Conservation (phyloP, 2,329 filamentous ascomycete genomes). For the Fonsecaea erecta region DNA sequence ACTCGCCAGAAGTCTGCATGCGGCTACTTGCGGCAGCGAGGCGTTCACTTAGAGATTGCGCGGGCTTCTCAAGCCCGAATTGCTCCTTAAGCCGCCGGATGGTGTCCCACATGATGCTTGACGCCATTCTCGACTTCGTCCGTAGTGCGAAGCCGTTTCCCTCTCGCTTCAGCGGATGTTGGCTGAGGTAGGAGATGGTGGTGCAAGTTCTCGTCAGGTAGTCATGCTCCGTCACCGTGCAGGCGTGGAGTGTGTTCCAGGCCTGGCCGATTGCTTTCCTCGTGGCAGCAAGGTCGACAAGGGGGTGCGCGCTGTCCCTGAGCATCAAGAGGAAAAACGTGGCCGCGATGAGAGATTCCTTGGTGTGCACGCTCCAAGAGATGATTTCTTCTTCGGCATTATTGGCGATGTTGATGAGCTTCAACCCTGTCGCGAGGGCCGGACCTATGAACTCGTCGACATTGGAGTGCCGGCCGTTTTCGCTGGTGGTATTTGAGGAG, state of each 20-base stretch:
- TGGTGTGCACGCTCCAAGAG: constrained; percentile 18
- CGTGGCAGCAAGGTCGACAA: constrained; percentile 14
- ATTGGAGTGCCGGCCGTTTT: constrained; percentile 17
- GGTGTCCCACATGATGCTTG: constrained; percentile 20
- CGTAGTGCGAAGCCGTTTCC: constrained; percentile 13
- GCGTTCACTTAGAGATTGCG: constrained; percentile 14
- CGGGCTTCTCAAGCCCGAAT: constrained; percentile 15
- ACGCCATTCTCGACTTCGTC: constrained; percentile 17
- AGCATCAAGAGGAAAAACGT: constrained; percentile 20
- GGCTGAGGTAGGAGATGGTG: constrained; percentile 19
- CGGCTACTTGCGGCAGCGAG: constrained; percentile 9
- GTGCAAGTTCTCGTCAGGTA: constrained; percentile 16
- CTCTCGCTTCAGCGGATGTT: constrained; percentile 13
- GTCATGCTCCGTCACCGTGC: constrained; percentile 16
- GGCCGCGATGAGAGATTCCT: constrained; percentile 18
- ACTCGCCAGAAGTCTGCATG: background rate
- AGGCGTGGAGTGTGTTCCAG: constrained; percentile 12
- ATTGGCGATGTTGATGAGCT: constrained; percentile 12
- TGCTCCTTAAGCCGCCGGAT: constrained; percentile 17
- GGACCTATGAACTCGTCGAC: constrained; percentile 17
- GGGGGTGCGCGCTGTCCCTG: constrained; percentile 14
- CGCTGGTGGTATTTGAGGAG: constrained; percentile 4
- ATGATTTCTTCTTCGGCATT: constrained; percentile 15
- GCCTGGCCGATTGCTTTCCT: constrained; percentile 16
- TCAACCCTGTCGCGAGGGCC: constrained; percentile 12